Percentiles rank a stretch among this genome's conserved stretches.
These are phyloP conservation scores for Apiospora phragmitis DNA, from an alignment of 2,329 filamentous ascomycete species.

Conservation along the genomic window DNA sequence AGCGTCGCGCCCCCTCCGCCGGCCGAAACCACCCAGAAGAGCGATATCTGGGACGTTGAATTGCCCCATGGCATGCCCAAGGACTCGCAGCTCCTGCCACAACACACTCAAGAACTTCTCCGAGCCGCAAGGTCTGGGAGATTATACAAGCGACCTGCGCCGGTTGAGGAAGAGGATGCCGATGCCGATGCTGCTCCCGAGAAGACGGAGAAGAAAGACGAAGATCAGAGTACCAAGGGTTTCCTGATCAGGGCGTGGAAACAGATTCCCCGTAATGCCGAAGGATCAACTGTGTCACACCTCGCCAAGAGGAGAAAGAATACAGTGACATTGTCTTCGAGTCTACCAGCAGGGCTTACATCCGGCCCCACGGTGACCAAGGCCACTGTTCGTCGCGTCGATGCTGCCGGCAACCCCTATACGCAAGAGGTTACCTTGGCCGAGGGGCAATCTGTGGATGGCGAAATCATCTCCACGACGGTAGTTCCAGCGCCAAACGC, in stretches of 20 bases:
- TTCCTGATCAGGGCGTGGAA: constrained; percentile 63
- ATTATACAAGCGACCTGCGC: constrained; percentile 71
- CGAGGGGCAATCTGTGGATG: constrained; percentile 77
- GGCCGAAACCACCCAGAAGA: constrained; percentile 62
- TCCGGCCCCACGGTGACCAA: constrained; percentile 65
- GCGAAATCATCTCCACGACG: constrained; percentile 71
- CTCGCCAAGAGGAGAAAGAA: constrained; percentile 64
- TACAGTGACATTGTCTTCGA: constrained; percentile 57
- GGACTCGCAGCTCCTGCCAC: constrained; percentile 74
- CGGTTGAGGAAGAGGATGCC: constrained; percentile 59
- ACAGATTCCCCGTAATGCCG: constrained; percentile 59
- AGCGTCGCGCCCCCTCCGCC: constrained; percentile 66
- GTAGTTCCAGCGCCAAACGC: constrained; percentile 53
- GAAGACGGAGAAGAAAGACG: constrained; percentile 63
- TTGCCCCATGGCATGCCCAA: constrained; percentile 80
- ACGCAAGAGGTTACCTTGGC: constrained; percentile 81
- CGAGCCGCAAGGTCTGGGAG: constrained; percentile 77
- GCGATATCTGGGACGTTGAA: constrained; percentile 73
- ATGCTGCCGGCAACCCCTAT: constrained; percentile 78
- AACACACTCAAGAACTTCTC: constrained; percentile 80
- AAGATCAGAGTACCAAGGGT: constrained; percentile 55
- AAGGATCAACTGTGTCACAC: constrained; percentile 52
- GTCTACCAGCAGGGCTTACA: constrained; percentile 45
- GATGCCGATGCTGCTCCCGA: constrained; percentile 50
- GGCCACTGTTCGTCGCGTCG: constrained; percentile 76